A percentile compares a stretch with the other conserved stretches of the same genome.
Conservation (phyloP, 2,329 filamentous ascomycete genomes). For the Dendryphion nanum region DNA sequence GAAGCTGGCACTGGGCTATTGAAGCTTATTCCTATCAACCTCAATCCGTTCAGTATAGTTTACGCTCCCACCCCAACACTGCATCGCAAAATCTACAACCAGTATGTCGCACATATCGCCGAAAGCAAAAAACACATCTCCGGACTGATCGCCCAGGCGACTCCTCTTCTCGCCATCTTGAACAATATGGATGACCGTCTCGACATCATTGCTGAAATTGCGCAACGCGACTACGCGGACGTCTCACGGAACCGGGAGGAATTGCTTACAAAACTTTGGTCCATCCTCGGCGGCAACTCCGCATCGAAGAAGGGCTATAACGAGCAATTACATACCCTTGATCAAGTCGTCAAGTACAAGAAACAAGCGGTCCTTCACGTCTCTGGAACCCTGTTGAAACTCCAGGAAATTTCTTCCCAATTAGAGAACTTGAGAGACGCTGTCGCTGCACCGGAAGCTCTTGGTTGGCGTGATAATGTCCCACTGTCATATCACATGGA, state of each 20-base stretch:
- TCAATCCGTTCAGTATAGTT: slow-evolving; percentile 59
- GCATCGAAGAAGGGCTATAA: slow-evolving; percentile 60
- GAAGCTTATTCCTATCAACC: slow-evolving; percentile 44
- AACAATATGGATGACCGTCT: slow-evolving; percentile 68
- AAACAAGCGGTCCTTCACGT: slow-evolving; percentile 66
- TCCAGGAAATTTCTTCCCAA: slow-evolving; percentile 69
- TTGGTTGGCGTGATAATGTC: slow-evolving; percentile 53
- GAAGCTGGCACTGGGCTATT: slow-evolving; percentile 41
- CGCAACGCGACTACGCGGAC: slow-evolving; percentile 61
- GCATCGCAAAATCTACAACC: slow-evolving; percentile 61
- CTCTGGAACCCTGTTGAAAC: slow-evolving; percentile 66
- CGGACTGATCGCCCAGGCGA: slow-evolving; percentile 67
- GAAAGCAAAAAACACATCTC: slow-evolving; percentile 69
- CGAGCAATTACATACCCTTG: slow-evolving; percentile 62
- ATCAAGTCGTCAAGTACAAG: slow-evolving; percentile 65
- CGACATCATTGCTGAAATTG: slow-evolving; percentile 66
- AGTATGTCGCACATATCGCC: slow-evolving; percentile 71
- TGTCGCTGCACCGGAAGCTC: slow-evolving; percentile 64
- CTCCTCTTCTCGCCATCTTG: slow-evolving; percentile 65
- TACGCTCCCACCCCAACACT: slow-evolving; percentile 25
- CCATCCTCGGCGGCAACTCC: slow-evolving; percentile 68
- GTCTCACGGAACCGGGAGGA: slow-evolving; percentile 62
- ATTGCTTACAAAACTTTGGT: slow-evolving; percentile 70
- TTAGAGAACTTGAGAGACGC: slow-evolving; percentile 70
- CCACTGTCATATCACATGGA: slow-evolving; percentile 74